Evolutionary conservation across 306 rosid species (phyloP), one percentile per base, ranked within the genome.

Genomic region (Rubus idaeus): DNA sequence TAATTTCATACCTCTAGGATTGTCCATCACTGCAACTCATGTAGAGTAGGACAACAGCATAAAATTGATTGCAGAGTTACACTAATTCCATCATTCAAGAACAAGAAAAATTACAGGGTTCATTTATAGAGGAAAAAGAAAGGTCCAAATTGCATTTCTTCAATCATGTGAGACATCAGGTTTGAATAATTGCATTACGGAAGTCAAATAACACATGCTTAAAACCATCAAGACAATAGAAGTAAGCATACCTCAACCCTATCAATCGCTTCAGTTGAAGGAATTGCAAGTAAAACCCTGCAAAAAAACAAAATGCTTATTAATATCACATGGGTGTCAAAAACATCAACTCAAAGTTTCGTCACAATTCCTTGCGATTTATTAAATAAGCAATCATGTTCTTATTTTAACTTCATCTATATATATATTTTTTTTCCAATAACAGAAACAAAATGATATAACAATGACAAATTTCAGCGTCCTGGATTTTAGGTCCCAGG

Each of bases 221-320:
- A 46, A n/a, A 20, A 47, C 50, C 5, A 20, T 50, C 11, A 3
- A 35, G 37, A 30, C 61, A 70, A 57, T 78, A 10, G 35, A 57
- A 67, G 57, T 57, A 63, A 70, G 69, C 89, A 81, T 85, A 94
- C 98, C 97, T 95, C 98, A 73, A 92, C 97, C n/a, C 93, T 90
- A 78, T 92, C 98, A 45, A 95, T 89, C 44, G 93, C 97, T 90
- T 89, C 97, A 86, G 91, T 90, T 68, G 97, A 78, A 82, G 98
- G 97, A 83, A 95, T 95, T 81, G 97, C 88, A 74, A 88, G 93
- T 67, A 95, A 87, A 77, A 95, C 97, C 81, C 95, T 95, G 94
- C 75, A 77, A 83, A 70, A 83, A 44, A 51, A 5, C 58, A 68
- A 60, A 30, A 0, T 13, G 0, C 10, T 5, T 37, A 37, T 81